phyloP scores from a whole-genome alignment of 768 basidiomycete genomes.

The Tubosaeta sp. region DNA sequence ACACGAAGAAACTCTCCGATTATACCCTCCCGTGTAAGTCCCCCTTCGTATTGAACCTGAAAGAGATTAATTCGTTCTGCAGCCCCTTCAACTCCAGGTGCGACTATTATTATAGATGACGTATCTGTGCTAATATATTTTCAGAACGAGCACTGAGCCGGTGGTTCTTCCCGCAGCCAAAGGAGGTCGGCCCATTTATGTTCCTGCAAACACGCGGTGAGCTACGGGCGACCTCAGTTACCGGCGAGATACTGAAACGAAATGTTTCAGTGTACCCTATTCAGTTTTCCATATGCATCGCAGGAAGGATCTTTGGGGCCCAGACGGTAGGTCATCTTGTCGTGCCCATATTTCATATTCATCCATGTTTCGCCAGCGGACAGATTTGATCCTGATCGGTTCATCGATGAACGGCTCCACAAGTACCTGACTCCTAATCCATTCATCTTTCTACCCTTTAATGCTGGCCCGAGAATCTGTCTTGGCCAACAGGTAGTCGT shows the following conservation, averaged over 20 bases:
- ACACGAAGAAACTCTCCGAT: slow-evolving; percentile 26
- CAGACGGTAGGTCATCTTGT: slow-evolving; percentile 42
- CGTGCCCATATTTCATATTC: not conserved
- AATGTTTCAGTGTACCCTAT: slow-evolving; percentile 35
- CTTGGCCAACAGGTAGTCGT: slow-evolving; percentile 35
- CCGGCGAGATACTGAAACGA: not conserved
- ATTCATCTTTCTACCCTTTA: slow-evolving; percentile 44
- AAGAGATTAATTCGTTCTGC: not conserved
- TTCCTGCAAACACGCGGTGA: slow-evolving; percentile 32
- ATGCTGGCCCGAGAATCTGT: slow-evolving; percentile 37
- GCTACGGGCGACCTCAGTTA: not conserved
- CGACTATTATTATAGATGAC: not conserved
- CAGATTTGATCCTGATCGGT: slow-evolving; percentile 63
- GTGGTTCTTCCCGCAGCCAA: slow-evolving; percentile 22
- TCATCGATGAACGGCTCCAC: slow-evolving; percentile 55
- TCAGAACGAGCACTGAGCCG: slow-evolving; percentile 23
- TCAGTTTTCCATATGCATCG: slow-evolving; percentile 54
- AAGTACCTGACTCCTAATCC: slow-evolving; percentile 56
- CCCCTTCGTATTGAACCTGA: not conserved
- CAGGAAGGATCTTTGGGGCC: slow-evolving; percentile 39
- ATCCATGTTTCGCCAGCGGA: slow-evolving; percentile 36
- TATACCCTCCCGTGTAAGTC: slow-evolving; percentile 31
- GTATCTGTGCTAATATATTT: not conserved
- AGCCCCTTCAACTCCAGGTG: slow-evolving; percentile 26
- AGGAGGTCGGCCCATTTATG: slow-evolving; percentile 27